phyloP scores from a whole-genome alignment of 768 basidiomycete species.

The Daedalea quercina region DNA sequence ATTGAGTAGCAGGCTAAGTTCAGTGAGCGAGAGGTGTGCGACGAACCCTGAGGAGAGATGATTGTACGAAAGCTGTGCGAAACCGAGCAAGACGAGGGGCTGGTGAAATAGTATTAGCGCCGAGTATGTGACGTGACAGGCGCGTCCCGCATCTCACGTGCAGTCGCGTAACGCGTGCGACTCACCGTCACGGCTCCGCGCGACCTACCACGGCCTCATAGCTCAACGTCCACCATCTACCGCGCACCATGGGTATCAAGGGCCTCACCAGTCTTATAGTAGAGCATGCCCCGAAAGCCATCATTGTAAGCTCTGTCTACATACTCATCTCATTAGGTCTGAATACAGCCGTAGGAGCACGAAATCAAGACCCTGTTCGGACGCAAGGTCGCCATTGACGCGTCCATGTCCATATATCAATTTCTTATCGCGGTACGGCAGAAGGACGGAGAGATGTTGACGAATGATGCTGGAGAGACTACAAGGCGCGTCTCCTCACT shows the following conservation, averaged over 20 bases:
- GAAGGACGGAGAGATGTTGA: conserved; percentile 93
- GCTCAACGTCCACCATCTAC: not conserved
- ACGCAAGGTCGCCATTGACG: conserved; percentile 97
- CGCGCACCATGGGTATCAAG: conserved; percentile 80
- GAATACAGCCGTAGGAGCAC: conserved; percentile 49
- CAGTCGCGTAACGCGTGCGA: not conserved
- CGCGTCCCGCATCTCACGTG: not conserved
- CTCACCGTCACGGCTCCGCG: conserved; percentile 6
- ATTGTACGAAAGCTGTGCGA: too few species aligned
- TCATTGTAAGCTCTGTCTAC: conserved; percentile 32
- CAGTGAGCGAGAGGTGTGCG: too few species aligned
- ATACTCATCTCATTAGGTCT: not conserved
- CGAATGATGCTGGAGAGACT: conserved; percentile 96
- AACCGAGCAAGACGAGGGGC: too few species aligned
- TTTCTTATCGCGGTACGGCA: conserved; percentile 98
- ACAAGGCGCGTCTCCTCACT: conserved; percentile 50
- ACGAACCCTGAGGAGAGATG: too few species aligned
- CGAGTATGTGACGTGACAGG: conserved; percentile 1
- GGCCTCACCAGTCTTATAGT: conserved; percentile 86
- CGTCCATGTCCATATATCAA: conserved; percentile 95
- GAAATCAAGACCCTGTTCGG: conserved; percentile 98
- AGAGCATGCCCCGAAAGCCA: conserved; percentile 84
- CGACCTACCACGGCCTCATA: not conserved
- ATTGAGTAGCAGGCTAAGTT: too few species aligned
- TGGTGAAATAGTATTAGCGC: too few species aligned